Conservation (phyloP, 2,329 filamentous ascomycete genomes). For the Diaporthe destruens region DNA sequence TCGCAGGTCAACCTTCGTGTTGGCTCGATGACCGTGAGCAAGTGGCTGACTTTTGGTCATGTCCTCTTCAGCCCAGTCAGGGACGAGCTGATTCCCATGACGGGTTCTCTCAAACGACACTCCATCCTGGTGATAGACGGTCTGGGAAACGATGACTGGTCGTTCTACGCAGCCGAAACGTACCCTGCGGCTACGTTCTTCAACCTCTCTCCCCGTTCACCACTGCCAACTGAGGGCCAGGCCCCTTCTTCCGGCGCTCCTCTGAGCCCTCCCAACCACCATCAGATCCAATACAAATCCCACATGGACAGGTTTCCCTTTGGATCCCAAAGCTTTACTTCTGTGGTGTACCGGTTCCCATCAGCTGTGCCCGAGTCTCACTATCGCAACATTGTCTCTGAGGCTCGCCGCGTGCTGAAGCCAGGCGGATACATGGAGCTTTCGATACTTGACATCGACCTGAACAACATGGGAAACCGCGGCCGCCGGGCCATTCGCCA, state of each 20-base stretch:
- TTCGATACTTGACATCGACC: constrained; percentile 81
- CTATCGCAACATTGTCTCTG: constrained; percentile 78
- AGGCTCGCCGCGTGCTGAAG: constrained; percentile 82
- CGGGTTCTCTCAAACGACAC: constrained; percentile 65
- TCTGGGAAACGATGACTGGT: constrained; percentile 90
- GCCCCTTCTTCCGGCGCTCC: constrained; percentile 62
- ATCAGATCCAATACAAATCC: constrained; percentile 77
- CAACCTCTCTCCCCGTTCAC: constrained; percentile 75
- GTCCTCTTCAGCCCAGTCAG: constrained; percentile 85
- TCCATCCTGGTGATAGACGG: constrained; percentile 84
- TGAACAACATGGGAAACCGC: constrained; percentile 84
- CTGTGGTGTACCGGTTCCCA: constrained; percentile 83
- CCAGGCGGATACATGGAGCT: constrained; percentile 85
- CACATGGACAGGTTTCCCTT: constrained; percentile 79
- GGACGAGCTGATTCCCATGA: constrained; percentile 72
- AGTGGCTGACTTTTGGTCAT: constrained; percentile 88
- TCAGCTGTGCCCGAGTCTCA: constrained; percentile 75
- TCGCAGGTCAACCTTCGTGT: constrained; percentile 82
- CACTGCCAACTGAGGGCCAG: constrained; percentile 60
- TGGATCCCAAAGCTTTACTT: constrained; percentile 79
- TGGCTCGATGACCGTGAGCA: constrained; percentile 86
- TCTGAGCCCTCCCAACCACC: constrained; percentile 76
- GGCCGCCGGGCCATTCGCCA: constrained; percentile 76
- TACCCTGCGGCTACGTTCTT: constrained; percentile 82
- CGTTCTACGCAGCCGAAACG: constrained; percentile 85